Conservation (phyloP, 208 protist species). For the Leishmania amazonensis region DNA sequence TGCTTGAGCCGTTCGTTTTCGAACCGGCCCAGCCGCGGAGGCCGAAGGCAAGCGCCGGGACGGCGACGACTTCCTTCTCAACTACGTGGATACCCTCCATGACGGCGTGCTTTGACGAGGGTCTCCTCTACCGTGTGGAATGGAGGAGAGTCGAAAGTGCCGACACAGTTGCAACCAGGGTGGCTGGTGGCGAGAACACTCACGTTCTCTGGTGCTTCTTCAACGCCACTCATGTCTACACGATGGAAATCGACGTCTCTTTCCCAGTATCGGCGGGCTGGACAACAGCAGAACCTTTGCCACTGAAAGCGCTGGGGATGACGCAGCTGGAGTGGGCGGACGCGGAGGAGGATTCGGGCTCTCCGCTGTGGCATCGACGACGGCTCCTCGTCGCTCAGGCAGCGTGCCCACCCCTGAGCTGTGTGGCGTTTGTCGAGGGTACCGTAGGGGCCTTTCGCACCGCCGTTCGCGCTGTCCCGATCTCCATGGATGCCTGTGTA, state of each 20-base stretch:
- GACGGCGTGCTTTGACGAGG: slow-evolving; percentile 24
- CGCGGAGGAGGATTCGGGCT: background rate
- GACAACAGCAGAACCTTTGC: background rate
- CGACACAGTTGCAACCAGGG: background rate
- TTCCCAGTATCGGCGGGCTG: slow-evolving; percentile 13
- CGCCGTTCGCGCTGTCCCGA: slow-evolving; percentile 12
- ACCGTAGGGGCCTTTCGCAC: slow-evolving; percentile 15
- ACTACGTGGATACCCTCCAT: slow-evolving; percentile 22
- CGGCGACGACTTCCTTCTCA: background rate
- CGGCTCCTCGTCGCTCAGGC: background rate
- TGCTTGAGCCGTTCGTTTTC: slow-evolving; percentile 1
- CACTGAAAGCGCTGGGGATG: slow-evolving; percentile 15
- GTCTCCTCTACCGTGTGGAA: slow-evolving; percentile 28
- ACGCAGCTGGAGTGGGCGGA: slow-evolving; percentile 26
- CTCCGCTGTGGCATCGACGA: background rate
- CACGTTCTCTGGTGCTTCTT: slow-evolving; percentile 31
- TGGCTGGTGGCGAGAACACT: background rate
- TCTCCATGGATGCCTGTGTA: background rate
- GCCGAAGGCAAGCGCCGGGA: background rate
- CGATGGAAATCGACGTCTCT: slow-evolving; percentile 26
- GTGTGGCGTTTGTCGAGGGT: slow-evolving; percentile 18
- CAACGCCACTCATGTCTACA: slow-evolving; percentile 24
- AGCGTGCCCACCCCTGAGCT: slow-evolving; percentile 17
- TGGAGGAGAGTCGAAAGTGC: slow-evolving; percentile 2
- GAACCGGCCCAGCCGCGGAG: background rate